Evolutionary conservation across 73 alveolate genomes (phyloP).

Genomic region (Paramecium caudatum): DNA sequence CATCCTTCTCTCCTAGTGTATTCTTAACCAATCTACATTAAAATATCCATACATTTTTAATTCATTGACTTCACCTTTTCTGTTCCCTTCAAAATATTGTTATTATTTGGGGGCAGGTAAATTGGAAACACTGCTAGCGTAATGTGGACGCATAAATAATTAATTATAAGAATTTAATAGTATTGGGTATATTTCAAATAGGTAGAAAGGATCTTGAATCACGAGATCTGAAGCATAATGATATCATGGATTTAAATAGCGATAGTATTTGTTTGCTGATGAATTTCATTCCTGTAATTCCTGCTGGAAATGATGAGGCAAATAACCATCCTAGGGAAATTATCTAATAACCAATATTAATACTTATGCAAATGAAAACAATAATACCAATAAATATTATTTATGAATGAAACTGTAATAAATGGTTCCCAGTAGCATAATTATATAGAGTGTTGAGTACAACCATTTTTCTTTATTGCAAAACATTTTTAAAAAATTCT

Average conservation of each 20-base stretch:
- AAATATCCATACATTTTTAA: conserved; percentile 61
- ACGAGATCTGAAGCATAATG: background rate
- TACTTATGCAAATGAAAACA: conserved; percentile 64
- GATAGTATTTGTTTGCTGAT: conserved; percentile 62
- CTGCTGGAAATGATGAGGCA: conserved; percentile 75
- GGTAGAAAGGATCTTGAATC: background rate
- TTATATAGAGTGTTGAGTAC: conserved; percentile 49
- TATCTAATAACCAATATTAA: conserved; percentile 26
- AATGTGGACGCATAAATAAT: conserved; percentile 67
- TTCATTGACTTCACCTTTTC: conserved; percentile 97
- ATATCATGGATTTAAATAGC: background rate
- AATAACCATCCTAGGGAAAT: conserved; percentile 68
- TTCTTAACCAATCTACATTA: conserved; percentile 85
- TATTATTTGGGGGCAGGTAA: conserved; percentile 85
- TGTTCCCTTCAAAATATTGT: conserved; percentile 95
- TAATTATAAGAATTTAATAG: conserved; percentile 44
- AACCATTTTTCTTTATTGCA: conserved; percentile 54
- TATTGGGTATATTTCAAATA: background rate
- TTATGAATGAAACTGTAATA: conserved; percentile 57
- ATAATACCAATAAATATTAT: conserved; percentile 47
- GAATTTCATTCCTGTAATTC: conserved; percentile 74
- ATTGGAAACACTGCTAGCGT: conserved; percentile 58
- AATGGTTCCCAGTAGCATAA: conserved; percentile 23
- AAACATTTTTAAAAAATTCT: conserved; percentile 61
- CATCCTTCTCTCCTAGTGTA: conserved; percentile 89